Evolutionary conservation across 495 filamentous ascomycete species (phyloP).

Genomic region (Aspergillus egyptiacus): DNA sequence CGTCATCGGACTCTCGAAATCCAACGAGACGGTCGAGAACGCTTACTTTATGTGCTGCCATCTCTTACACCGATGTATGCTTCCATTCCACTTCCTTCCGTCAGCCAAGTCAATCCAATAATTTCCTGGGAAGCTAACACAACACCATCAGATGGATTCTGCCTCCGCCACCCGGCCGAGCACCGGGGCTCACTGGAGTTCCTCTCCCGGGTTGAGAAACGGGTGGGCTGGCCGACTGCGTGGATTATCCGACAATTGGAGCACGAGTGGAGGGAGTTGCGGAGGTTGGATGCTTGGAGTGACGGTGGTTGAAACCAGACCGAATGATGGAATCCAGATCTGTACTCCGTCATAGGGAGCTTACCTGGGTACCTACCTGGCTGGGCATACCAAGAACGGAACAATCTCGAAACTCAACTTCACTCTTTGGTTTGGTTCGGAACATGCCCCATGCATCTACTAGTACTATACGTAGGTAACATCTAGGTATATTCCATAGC

Average conservation of each 20-base stretch:
- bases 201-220: slow-evolving; percentile 24
- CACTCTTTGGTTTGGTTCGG: too few species aligned
- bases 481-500: too few species aligned
- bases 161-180: slow-evolving; percentile 26
- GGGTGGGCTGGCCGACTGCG: slow-evolving; percentile 32
- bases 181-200: slow-evolving; percentile 31
- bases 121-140: too few species aligned
- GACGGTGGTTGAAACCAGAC: neutral
- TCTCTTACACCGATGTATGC: slow-evolving; percentile 34
- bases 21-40: slow-evolving; percentile 38
- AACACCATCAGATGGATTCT: slow-evolving; percentile 37
- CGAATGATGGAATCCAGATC: too few species aligned
- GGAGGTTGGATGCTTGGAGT: slow-evolving; percentile 13
- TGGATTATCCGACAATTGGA: slow-evolving; percentile 29
- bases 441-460: too few species aligned
- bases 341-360: too few species aligned
- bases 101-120: neutral
- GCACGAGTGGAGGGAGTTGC: slow-evolving; percentile 29
- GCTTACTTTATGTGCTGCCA: slow-evolving; percentile 38
- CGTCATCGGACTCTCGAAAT: slow-evolving; percentile 32
- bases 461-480: too few species aligned
- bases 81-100: neutral
- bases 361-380: too few species aligned
- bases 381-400: too few species aligned
- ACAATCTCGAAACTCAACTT: too few species aligned